Evolutionary conservation across 352 stramenopile genomes (phyloP).

Genomic region (Thraustochytrium sp.): DNA sequence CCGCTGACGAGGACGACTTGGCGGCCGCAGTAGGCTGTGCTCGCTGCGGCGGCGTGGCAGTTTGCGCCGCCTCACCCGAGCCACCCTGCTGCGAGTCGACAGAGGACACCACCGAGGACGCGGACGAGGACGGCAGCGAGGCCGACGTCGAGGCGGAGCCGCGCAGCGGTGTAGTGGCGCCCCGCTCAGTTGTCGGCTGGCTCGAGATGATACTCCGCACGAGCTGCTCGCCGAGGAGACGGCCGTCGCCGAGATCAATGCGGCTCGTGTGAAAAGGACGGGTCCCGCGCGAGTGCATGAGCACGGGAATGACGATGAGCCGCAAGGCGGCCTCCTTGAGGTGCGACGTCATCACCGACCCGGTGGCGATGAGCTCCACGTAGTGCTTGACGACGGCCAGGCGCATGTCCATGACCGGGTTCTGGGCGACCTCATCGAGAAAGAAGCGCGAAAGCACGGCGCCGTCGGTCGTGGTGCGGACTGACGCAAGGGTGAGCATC

Average conservation of each 20-base stretch:
- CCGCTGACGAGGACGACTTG: no score
- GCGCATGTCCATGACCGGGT: neutral
- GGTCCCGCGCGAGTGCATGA: neutral
- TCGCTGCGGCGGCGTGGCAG: no score
- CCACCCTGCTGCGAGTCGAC: no score
- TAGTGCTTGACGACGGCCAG: slow-evolving; percentile 5
- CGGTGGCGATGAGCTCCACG: neutral
- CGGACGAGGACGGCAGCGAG: neutral
- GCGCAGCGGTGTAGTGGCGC: neutral
- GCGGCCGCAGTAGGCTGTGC: no score
- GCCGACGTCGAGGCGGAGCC: neutral
- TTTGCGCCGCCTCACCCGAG: no score
- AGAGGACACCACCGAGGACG: no score
- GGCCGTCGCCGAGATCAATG: slow-evolving; percentile 5
- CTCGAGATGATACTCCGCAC: neutral
- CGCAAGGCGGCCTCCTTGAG: slow-evolving; percentile 33
- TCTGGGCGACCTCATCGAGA: slow-evolving; percentile 10
- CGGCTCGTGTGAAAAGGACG: slow-evolving; percentile 9
- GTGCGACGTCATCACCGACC: neutral
- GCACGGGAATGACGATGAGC: slow-evolving; percentile 11
- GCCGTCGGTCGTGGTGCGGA: slow-evolving; percentile 8
- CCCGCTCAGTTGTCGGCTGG: neutral
- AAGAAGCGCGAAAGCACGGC: neutral
- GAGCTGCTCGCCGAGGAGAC: neutral
- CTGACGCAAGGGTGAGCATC: neutral